Base-by-base conservation (phyloP, 495 filamentous ascomycete species). In the Aspergillus ostianus region DNA sequence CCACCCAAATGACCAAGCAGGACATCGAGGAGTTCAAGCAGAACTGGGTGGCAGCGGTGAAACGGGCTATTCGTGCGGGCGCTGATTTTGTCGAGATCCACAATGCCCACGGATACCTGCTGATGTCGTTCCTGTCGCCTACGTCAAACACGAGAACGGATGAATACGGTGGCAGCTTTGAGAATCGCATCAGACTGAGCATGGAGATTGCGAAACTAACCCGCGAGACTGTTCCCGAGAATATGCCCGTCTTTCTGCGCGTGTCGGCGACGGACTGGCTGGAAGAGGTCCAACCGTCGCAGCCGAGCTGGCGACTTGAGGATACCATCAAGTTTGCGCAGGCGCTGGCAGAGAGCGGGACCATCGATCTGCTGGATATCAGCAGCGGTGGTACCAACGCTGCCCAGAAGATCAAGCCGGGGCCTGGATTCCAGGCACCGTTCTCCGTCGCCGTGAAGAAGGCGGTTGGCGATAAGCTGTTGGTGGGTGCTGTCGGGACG, bases 171-270 rank as follows among this genome's bases (percentile, higher is more conserved):
- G 87, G 87, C 26, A 72, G 69, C 48, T 86, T 89, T 55, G 81
- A 85, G 73, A 88, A 90, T 70, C 81, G 86, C 19, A 82, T 78
- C 26, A 78, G 85, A 4, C 71, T 89, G 7, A 62, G 78, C 0
- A 63, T 84, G 19, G 87, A 89, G 70, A 79, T 90, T 47, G 81
- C 83, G 27, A 80, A 87, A 53, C 57, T 82, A 18, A 79, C 82
- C 12, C 78, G 88, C 15, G 74, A 76, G 21, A 69, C 67, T 0
- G 85, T 90, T 5, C 73, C 73, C 17, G 79, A 84, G 0, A 66
- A 71, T 5, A 85, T 89, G 75, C 90, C 90, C 0, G 76, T 92
- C 3, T 86, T 90, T 69, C 71, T 90, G 6, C 83, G 87, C 15
- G 76, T 89, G 53, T 79, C 76, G 20, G 82, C 81, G 18, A 85